A percentile compares a stretch with the other conserved stretches of the same genome.
phyloP scores from a whole-genome alignment of 768 basidiomycete species.

The Macrocybe gigantea region DNA sequence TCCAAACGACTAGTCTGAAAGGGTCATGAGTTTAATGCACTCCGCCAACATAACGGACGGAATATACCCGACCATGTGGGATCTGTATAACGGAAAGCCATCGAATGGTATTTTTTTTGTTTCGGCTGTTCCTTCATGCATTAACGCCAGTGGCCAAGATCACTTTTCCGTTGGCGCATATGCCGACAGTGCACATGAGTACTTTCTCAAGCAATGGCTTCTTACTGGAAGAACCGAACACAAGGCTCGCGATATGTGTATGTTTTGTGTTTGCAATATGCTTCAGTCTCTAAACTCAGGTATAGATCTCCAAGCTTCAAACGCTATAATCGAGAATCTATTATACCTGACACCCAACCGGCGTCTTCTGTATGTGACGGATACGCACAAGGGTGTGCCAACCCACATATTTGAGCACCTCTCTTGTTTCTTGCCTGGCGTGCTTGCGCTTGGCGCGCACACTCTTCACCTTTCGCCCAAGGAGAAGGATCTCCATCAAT shows the following conservation, averaged over 20 bases:
- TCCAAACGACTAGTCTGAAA: slow-evolving; percentile 34
- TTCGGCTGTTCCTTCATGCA: not conserved
- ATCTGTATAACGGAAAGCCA: slow-evolving; percentile 36
- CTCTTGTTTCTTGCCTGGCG: slow-evolving; percentile 58
- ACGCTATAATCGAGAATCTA: slow-evolving; percentile 45
- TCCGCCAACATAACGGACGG: slow-evolving; percentile 36
- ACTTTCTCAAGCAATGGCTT: slow-evolving; percentile 65
- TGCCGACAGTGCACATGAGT: slow-evolving; percentile 67
- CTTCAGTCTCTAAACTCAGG: slow-evolving; percentile 14
- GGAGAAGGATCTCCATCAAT: slow-evolving; percentile 41
- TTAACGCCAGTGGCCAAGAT: slow-evolving; percentile 12
- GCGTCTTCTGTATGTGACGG: slow-evolving; percentile 52
- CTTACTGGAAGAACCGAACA: slow-evolving; percentile 48
- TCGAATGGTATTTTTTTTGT: slow-evolving; percentile 26
- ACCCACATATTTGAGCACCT: slow-evolving; percentile 53
- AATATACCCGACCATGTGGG: slow-evolving; percentile 54
- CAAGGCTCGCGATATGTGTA: slow-evolving; percentile 52
- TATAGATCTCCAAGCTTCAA: slow-evolving; percentile 44
- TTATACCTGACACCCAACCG: slow-evolving; percentile 49
- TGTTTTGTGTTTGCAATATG: slow-evolving; percentile 24
- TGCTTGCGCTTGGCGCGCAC: slow-evolving; percentile 53
- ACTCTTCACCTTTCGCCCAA: slow-evolving; percentile 27
- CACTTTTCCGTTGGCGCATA: slow-evolving; percentile 47
- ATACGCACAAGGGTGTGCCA: slow-evolving; percentile 27
- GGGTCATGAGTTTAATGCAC: slow-evolving; percentile 44